These are phyloP conservation scores for Suhomyces yuchorum DNA, from an alignment of 1,139 yeast species.

Conservation along the genomic window DNA sequence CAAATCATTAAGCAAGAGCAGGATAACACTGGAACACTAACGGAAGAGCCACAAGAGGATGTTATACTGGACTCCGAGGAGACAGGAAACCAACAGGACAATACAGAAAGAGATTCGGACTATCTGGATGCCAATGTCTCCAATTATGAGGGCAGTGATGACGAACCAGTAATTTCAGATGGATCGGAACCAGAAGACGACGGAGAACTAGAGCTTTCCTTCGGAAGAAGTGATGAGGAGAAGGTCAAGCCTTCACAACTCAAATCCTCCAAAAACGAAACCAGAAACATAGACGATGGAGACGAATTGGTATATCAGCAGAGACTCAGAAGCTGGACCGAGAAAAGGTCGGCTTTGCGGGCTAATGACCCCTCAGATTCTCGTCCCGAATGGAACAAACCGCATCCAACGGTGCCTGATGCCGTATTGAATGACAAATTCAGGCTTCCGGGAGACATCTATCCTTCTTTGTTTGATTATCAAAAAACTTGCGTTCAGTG, in stretches of 20 bases:
- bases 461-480: conserved; percentile 83
- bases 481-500: conserved; percentile 90
- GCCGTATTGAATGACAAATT: conserved; percentile 70
- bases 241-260: conserved; percentile 2
- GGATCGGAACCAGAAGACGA: conserved; percentile 1
- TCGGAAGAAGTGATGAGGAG: neutral
- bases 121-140: conserved; percentile 1
- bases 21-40: neutral
- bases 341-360: conserved; percentile 43
- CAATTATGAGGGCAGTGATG: conserved; percentile 2
- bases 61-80: neutral
- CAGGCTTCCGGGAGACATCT: conserved; percentile 86
- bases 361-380: conserved; percentile 7
- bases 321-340: conserved; percentile 62
- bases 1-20: neutral
- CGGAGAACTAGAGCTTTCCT: conserved; percentile 1
- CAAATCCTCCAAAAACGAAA: conserved; percentile 10
- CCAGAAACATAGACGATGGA: conserved; percentile 72
- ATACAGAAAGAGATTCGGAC: conserved; percentile 1
- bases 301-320: conserved; percentile 62
- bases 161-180: neutral
- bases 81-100: neutral
- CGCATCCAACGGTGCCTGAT: conserved; percentile 79
- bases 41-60: neutral
- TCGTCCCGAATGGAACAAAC: conserved; percentile 63